A percentile compares a stretch with the other conserved stretches of the same genome.
These are phyloP conservation scores for Artomyces pyxidatus DNA, from an alignment of 768 basidiomycete genomes.

Conservation along the genomic window DNA sequence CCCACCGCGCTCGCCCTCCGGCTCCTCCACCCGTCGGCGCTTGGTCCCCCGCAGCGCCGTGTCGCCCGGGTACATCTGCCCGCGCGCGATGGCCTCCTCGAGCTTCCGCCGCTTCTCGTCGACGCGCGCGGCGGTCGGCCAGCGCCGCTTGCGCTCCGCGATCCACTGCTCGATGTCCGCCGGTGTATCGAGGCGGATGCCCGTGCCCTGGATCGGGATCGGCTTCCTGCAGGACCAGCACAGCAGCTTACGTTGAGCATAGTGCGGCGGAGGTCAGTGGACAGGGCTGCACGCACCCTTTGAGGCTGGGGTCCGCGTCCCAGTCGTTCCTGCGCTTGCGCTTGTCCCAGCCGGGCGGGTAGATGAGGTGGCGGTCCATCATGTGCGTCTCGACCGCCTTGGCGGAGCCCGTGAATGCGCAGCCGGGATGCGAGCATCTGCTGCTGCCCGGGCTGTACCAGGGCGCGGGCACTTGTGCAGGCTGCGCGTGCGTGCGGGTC, in stretches of 20 bases:
- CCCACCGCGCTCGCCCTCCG: conserved; percentile 1
- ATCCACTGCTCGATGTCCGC: conserved; percentile 83
- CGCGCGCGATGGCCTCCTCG: conserved; percentile 72
- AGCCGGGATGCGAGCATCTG: conserved; percentile 56
- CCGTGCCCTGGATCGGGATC: conserved; percentile 74
- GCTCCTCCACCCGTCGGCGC: conserved; percentile 28
- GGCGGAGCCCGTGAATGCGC: conserved; percentile 58
- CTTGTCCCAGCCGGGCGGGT: conserved; percentile 64
- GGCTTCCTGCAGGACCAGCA: conserved; percentile 41
- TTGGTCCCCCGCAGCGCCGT: conserved; percentile 34
- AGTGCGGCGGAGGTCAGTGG: conserved; percentile 1
- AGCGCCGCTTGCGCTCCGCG: conserved; percentile 78
- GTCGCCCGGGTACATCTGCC: conserved; percentile 54
- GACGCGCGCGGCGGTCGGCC: conserved; percentile 62
- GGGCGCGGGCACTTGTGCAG: conserved; percentile 1
- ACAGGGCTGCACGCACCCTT: conserved; percentile 43
- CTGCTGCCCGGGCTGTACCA: conserved; percentile 60
- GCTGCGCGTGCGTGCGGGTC: neutral
- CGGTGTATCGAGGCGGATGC: conserved; percentile 65
- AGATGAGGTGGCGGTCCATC: conserved; percentile 89
- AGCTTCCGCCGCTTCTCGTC: conserved; percentile 77
- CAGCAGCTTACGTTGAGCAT: neutral
- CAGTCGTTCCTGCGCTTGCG: conserved; percentile 50
- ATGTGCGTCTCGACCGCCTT: conserved; percentile 72
- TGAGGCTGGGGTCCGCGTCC: conserved; percentile 79